Conservation (phyloP, 306 rosid genomes). For the Dryas alaskensis region DNA sequence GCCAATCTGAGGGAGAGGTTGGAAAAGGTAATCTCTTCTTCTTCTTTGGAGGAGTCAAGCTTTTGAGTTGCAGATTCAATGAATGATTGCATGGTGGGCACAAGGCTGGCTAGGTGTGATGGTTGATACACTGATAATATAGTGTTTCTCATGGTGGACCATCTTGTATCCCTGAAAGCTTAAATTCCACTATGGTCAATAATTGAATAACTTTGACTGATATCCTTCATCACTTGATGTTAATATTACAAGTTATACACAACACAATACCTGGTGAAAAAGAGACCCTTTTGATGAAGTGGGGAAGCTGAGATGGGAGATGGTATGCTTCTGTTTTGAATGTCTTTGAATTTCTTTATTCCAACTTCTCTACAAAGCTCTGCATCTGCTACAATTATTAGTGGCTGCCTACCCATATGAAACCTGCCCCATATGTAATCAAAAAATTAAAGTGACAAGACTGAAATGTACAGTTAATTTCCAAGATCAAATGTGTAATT, state of each 20-base stretch:
- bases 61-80: slow-evolving; percentile 67
- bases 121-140: slow-evolving; percentile 77
- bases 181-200: slow-evolving; percentile 11
- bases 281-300: slow-evolving; percentile 90
- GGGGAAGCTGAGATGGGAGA: slow-evolving; percentile 91
- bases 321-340: slow-evolving; percentile 80
- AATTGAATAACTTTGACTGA: background rate
- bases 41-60: slow-evolving; percentile 42
- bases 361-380: slow-evolving; percentile 89
- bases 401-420: slow-evolving; percentile 92
- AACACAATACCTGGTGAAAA: slow-evolving; percentile 60
- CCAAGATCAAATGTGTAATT: background rate
- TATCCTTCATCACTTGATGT: background rate
- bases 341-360: slow-evolving; percentile 70
- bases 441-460: background rate
- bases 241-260: background rate
- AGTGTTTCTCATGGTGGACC: slow-evolving; percentile 86
- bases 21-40: slow-evolving; percentile 61
- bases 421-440: slow-evolving; percentile 46
- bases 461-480: background rate
- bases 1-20: slow-evolving; percentile 68
- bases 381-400: slow-evolving; percentile 78
- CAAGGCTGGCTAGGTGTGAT: slow-evolving; percentile 61
- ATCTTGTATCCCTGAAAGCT: slow-evolving; percentile 69
- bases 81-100: slow-evolving; percentile 80